These are phyloP conservation scores for Piper betle DNA, from an alignment of 164 flowering plant species.

Conservation along the genomic window DNA sequence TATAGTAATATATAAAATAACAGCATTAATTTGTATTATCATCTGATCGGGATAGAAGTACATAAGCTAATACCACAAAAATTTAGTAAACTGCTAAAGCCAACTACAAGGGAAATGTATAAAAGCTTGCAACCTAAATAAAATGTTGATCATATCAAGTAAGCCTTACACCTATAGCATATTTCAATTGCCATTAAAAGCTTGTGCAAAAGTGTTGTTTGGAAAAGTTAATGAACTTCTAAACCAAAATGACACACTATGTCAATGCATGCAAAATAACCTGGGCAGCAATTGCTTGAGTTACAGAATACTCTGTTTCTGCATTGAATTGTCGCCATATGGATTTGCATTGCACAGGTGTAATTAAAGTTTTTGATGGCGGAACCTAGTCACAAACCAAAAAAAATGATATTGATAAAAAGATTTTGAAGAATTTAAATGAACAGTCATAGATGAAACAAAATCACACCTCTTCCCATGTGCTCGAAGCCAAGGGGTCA, in stretches of 20 bases:
- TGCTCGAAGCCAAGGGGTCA: slow-evolving; percentile 55
- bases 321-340: slow-evolving; percentile 81
- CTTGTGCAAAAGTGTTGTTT: neutral
- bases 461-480: slow-evolving; percentile 57
- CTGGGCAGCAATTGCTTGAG: slow-evolving; percentile 91
- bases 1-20: too few species aligned
- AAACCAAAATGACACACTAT: too few species aligned
- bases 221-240: neutral
- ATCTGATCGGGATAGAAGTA: too few species aligned
- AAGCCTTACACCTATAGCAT: too few species aligned
- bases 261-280: slow-evolving; percentile 14
- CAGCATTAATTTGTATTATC: neutral
- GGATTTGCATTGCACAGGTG: slow-evolving; percentile 89
- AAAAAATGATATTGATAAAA: neutral
- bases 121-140: too few species aligned
- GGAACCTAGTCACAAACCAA: slow-evolving; percentile 40
- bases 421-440: too few species aligned
- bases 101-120: too few species aligned
- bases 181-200: neutral
- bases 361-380: slow-evolving; percentile 45
- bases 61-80: too few species aligned
- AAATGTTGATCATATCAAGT: too few species aligned
- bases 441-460: too few species aligned
- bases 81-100: too few species aligned
- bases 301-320: slow-evolving; percentile 79